Percentiles rank a stretch among this genome's conserved stretches.
phyloP scores from a whole-genome alignment of 169 alveolate species.

The Plasmodium gonderi region DNA sequence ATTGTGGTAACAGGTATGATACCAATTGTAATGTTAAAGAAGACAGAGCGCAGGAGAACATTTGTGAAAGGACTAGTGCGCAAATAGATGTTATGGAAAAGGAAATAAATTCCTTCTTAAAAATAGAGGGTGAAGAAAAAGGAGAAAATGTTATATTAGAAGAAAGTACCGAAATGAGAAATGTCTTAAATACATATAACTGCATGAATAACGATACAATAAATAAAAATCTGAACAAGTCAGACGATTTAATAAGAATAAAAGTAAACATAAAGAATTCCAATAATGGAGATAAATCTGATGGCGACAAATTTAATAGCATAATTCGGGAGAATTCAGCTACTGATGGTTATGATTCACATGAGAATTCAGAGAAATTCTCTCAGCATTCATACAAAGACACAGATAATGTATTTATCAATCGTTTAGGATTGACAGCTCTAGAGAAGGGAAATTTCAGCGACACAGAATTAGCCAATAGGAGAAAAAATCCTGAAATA shows the following conservation, averaged over 20 bases:
- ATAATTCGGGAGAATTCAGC: neutral
- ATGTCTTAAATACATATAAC: neutral
- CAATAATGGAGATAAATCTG: neutral
- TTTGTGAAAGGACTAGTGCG: neutral
- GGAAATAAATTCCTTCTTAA: neutral
- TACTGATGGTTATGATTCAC: neutral
- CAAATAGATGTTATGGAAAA: neutral
- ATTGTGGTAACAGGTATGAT: too few relatives aligned
- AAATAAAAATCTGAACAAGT: neutral
- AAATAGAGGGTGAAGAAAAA: neutral
- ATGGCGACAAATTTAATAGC: neutral
- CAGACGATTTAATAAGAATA: neutral
- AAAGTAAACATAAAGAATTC: neutral
- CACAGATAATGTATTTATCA: neutral
- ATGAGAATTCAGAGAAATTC: neutral
- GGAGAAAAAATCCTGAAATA: neutral
- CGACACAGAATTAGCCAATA: conserved; percentile 17
- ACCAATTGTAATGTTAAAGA: neutral
- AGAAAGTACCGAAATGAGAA: neutral
- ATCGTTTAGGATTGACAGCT: neutral
- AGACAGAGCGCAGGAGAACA: neutral
- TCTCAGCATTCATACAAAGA: neutral
- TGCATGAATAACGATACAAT: neutral
- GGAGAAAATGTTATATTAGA: neutral
- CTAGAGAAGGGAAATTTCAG: conserved; percentile 17